A percentile compares a stretch with the other conserved stretches of the same genome.
phyloP scores from a whole-genome alignment of 2,329 filamentous ascomycete genomes.

The Aspergillus vadensis region DNA sequence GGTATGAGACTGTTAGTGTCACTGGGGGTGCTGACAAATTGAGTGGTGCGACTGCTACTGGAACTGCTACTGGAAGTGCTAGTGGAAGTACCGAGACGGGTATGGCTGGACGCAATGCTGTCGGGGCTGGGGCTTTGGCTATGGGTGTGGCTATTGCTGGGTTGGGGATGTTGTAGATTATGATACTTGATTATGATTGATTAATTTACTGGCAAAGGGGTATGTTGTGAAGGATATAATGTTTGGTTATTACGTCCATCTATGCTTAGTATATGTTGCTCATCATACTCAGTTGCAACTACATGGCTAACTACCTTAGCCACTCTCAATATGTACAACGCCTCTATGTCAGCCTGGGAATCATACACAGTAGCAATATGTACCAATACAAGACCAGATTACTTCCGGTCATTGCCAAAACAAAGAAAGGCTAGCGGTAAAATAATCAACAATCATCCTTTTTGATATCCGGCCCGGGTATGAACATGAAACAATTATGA shows the following conservation, averaged over 20 bases:
- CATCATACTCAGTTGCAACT: not conserved
- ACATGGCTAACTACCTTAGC: not conserved
- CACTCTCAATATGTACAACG: slow-evolving; percentile 12
- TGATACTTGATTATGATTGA: not conserved
- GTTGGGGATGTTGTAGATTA: not conserved
- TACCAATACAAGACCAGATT: slow-evolving; percentile 1
- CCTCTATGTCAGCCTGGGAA: slow-evolving; percentile 14
- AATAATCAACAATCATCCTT: not conserved
- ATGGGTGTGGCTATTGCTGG: not conserved
- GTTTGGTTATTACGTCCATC: not conserved
- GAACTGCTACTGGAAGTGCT: not conserved
- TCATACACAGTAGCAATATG: slow-evolving; percentile 17
- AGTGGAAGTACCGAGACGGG: not conserved
- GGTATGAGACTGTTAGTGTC: slow-evolving; percentile 16
- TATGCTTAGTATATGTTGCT: not conserved
- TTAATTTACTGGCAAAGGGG: not conserved
- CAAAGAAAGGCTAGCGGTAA: not conserved
- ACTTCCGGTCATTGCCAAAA: slow-evolving; percentile 6
- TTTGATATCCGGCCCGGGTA: slow-evolving; percentile 13
- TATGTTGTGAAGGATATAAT: too few relatives aligned
- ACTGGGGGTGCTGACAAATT: slow-evolving; percentile 24
- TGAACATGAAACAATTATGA: slow-evolving; percentile 39
- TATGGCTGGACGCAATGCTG: not conserved
- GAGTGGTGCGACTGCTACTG: slow-evolving; percentile 1
- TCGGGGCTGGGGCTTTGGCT: not conserved